A percentile compares a stretch with the other conserved stretches of the same genome.
phyloP scores from a whole-genome alignment of 495 filamentous ascomycete genomes.

The Talaromyces wortmannii region DNA sequence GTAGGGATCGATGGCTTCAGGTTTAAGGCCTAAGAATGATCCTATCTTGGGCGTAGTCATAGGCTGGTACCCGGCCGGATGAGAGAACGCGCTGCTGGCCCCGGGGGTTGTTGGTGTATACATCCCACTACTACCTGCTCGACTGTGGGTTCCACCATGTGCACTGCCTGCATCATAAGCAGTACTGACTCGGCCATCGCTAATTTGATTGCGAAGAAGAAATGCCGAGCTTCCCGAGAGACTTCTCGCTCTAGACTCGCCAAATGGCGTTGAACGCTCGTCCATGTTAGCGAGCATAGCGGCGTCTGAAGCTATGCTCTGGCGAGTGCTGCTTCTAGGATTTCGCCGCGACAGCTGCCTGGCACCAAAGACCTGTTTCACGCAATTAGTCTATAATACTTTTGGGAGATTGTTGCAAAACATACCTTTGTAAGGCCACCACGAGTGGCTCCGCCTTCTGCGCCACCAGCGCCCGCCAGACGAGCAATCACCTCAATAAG shows the following conservation, averaged over 20 bases:
- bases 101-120: constrained; percentile 65
- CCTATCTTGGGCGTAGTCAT: constrained; percentile 32
- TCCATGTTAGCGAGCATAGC: constrained; percentile 67
- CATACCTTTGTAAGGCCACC: constrained; percentile 77
- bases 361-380: constrained; percentile 68
- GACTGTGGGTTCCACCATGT: constrained; percentile 38
- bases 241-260: constrained; percentile 64
- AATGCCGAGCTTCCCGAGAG: constrained; percentile 77
- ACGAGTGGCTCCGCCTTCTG: constrained; percentile 66
- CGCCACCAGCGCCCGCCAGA: constrained; percentile 70
- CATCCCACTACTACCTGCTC: constrained; percentile 41
- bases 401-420: constrained; percentile 5
- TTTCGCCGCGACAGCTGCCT: constrained; percentile 79
- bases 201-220: constrained; percentile 49
- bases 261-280: constrained; percentile 59
- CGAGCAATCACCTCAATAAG: constrained; percentile 80
- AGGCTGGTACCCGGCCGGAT: constrained; percentile 47
- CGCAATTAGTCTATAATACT: background rate
- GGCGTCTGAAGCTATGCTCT: constrained; percentile 73
- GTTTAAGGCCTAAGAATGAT: constrained; percentile 33
- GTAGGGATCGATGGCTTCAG: constrained; percentile 60
- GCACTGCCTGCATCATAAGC: constrained; percentile 40
- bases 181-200: constrained; percentile 39
- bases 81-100: constrained; percentile 62
- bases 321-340: constrained; percentile 55